These are phyloP conservation scores for Rhamnella rubrinervis DNA, from an alignment of 331 rosid species.

Conservation along the genomic window DNA sequence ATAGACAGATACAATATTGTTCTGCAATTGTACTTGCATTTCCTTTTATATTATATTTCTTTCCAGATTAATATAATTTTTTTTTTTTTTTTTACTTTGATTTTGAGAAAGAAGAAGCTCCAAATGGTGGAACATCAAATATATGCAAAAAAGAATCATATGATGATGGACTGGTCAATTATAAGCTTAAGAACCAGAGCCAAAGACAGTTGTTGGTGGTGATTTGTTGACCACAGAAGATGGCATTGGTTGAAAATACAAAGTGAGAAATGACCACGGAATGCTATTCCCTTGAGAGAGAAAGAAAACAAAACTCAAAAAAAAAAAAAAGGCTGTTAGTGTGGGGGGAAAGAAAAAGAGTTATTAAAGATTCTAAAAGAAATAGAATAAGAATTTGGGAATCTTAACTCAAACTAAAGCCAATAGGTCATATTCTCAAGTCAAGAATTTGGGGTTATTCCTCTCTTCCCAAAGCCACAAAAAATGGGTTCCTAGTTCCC, in stretches of 20 bases:
- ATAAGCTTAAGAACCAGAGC: conserved; percentile 13
- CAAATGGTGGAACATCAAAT: conserved; percentile 27
- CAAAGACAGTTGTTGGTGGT: conserved; percentile 9
- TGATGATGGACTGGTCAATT: conserved; percentile 41
- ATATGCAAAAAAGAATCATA: conserved; percentile 24
- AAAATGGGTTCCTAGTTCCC: conserved; percentile 84
- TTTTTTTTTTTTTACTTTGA: conserved; percentile 31
- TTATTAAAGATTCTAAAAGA: conserved; percentile 54
- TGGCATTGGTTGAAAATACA: conserved; percentile 46
- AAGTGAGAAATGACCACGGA: conserved; percentile 98
- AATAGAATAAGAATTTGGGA: conserved; percentile 64
- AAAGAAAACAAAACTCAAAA: conserved; percentile 1
- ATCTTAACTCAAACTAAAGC: conserved; percentile 67
- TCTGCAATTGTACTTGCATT: conserved; percentile 36
- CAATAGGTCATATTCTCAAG: conserved; percentile 73
- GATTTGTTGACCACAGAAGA: conserved; percentile 41
- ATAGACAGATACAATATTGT: conserved; percentile 30
- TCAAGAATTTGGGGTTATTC: conserved; percentile 69
- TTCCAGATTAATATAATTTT: conserved; percentile 12
- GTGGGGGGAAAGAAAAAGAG: conserved; percentile 18
- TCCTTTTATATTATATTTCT: conserved; percentile 33
- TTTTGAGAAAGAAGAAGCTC: conserved; percentile 35
- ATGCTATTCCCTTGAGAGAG: conserved; percentile 74
- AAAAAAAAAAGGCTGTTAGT: conserved; percentile 2
- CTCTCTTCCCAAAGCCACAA: conserved; percentile 72